Conservation (phyloP, 495 filamentous ascomycete genomes). For the Tirmania nivea region DNA sequence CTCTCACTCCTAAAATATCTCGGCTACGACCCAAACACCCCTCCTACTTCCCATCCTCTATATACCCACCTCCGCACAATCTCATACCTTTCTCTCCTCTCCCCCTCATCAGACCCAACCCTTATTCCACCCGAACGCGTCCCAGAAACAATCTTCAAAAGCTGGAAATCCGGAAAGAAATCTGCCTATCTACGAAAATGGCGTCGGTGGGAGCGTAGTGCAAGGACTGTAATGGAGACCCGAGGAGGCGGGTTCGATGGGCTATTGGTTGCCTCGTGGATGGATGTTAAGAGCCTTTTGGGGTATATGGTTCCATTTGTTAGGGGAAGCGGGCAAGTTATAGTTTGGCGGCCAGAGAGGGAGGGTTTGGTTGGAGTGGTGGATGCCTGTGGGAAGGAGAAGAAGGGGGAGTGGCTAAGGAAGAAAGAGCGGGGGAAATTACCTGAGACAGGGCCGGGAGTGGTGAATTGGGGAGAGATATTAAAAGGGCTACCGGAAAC, state of each 20-base stretch:
- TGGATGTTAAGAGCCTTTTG: constrained; percentile 59
- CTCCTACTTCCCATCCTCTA: constrained; percentile 46
- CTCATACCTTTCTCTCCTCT: constrained; percentile 73
- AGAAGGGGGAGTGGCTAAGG: constrained; percentile 24
- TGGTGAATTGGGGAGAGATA: not conserved
- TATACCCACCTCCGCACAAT: constrained; percentile 57
- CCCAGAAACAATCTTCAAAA: constrained; percentile 32
- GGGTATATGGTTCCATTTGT: constrained; percentile 53
- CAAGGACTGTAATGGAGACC: constrained; percentile 45
- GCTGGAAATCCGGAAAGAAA: constrained; percentile 54
- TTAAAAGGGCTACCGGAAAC: not conserved
- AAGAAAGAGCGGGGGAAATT: not conserved
- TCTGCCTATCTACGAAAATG: constrained; percentile 69
- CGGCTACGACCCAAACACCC: constrained; percentile 47
- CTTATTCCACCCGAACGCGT: constrained; percentile 40
- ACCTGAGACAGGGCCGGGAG: not conserved
- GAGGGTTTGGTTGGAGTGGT: constrained; percentile 54
- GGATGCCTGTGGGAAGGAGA: constrained; percentile 57
- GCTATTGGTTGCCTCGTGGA: constrained; percentile 54
- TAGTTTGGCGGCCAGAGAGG: constrained; percentile 59
- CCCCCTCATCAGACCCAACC: constrained; percentile 46
- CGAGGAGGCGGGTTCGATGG: constrained; percentile 61
- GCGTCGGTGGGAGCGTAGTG: constrained; percentile 49
- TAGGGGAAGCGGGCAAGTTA: constrained; percentile 57
- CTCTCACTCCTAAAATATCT: constrained; percentile 72